Evolutionary conservation across 1,284 basidiomycete genomes (phyloP).

Genomic region (Ganoderma resinaceum): DNA sequence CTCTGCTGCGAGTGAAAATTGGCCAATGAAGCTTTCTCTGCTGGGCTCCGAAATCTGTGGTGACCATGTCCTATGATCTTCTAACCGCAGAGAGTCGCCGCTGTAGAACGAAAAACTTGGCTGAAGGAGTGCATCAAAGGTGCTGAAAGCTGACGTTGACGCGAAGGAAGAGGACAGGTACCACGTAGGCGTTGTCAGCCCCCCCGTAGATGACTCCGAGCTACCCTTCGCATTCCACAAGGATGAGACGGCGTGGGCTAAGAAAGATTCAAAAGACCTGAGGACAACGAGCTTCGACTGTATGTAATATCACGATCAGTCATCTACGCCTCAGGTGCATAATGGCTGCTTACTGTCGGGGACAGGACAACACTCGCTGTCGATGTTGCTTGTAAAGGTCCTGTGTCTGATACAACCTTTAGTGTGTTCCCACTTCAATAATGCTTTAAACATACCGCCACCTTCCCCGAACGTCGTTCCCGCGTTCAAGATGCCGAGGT

Average conservation of each 20-base stretch:
- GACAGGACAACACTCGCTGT: conserved; percentile 72
- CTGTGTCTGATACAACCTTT: conserved; percentile 35
- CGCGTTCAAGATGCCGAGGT: conserved; percentile 74
- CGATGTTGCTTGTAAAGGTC: conserved; percentile 60
- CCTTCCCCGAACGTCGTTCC: conserved; percentile 66
- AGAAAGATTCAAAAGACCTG: conserved; percentile 38
- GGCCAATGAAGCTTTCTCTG: conserved; percentile 37
- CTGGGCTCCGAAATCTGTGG: conserved; percentile 32
- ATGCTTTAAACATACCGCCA: conserved; percentile 48
- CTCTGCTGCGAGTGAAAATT: conserved; percentile 30
- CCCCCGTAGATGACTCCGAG: conserved; percentile 15
- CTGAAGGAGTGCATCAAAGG: conserved; percentile 52
- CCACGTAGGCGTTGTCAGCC: conserved; percentile 48
- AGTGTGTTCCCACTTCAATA: not conserved
- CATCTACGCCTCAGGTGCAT: not conserved
- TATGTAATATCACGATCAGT: conserved; percentile 11
- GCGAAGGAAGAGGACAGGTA: conserved; percentile 60
- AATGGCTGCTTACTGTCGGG: conserved; percentile 54
- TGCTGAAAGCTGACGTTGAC: conserved; percentile 51
- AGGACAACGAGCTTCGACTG: conserved; percentile 56
- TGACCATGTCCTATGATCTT: conserved; percentile 18
- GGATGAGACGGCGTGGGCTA: conserved; percentile 30
- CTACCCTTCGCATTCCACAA: conserved; percentile 15
- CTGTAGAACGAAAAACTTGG: conserved; percentile 23
- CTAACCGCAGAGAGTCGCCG: not conserved